Conservation (phyloP, 495 filamentous ascomycete genomes). For the Bacidia rubella region DNA sequence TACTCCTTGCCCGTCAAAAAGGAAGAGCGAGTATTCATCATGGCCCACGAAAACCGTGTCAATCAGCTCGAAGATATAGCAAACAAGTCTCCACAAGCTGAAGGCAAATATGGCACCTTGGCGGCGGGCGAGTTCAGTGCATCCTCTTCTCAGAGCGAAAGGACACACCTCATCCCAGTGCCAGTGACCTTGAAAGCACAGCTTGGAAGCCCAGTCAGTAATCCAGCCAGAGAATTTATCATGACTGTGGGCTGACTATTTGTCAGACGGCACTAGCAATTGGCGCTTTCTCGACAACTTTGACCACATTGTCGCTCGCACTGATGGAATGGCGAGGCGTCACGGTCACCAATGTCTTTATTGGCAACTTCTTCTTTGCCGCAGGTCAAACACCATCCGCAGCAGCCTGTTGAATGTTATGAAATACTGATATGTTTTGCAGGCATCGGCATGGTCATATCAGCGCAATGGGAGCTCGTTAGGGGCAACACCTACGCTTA, state of each 20-base stretch:
- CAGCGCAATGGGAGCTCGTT: slow-evolving; percentile 38
- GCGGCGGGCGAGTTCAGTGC: slow-evolving; percentile 8
- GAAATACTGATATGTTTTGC: neutral
- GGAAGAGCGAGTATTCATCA: neutral
- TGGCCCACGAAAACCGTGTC: slow-evolving; percentile 18
- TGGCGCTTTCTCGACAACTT: slow-evolving; percentile 37
- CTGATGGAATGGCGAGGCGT: slow-evolving; percentile 38
- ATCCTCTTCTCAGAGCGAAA: slow-evolving; percentile 11
- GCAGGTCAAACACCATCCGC: slow-evolving; percentile 8
- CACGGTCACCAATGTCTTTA: slow-evolving; percentile 31
- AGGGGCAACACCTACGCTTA: slow-evolving; percentile 39
- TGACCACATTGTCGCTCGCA: slow-evolving; percentile 34
- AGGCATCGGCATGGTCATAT: slow-evolving; percentile 34
- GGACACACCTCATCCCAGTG: slow-evolving; percentile 16
- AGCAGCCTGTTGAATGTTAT: neutral
- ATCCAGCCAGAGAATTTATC: neutral
- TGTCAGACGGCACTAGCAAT: slow-evolving; percentile 31
- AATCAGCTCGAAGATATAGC: slow-evolving; percentile 19
- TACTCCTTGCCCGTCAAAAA: neutral
- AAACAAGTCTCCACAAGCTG: slow-evolving; percentile 14
- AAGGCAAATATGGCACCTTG: slow-evolving; percentile 14
- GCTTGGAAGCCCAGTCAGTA: slow-evolving; percentile 19
- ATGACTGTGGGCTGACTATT: neutral
- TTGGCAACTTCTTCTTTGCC: slow-evolving; percentile 39
- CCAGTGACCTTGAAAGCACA: slow-evolving; percentile 23